Percentiles rank a stretch among this genome's conserved stretches.
Conservation (phyloP, 352 stramenopile species). For the Lagenidium giganteum region DNA sequence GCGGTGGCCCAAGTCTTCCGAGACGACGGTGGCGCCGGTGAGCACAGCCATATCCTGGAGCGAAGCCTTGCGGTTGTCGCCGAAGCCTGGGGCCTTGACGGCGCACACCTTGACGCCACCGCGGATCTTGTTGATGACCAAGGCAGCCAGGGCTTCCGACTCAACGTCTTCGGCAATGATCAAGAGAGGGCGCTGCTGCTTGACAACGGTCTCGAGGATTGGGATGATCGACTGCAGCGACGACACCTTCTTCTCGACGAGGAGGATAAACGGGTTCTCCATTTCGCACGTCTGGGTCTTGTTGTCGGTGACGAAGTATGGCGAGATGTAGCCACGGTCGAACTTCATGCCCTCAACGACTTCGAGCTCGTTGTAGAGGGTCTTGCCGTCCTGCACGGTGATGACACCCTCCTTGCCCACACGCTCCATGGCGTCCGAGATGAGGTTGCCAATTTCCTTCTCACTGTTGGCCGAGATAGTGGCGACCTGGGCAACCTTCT, state of each 20-base stretch:
- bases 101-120: slow-evolving; percentile 99
- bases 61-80: slow-evolving; percentile 99
- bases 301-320: slow-evolving; percentile 99
- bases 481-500: slow-evolving; percentile 99
- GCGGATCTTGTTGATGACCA: slow-evolving; percentile 99
- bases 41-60: slow-evolving; percentile 99
- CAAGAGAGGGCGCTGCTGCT: slow-evolving; percentile 95
- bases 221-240: slow-evolving; percentile 95
- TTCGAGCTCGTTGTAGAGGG: slow-evolving; percentile 99
- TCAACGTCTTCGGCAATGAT: slow-evolving; percentile 99
- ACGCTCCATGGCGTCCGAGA: slow-evolving; percentile 99
- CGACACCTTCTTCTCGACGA: slow-evolving; percentile 99
- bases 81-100: slow-evolving; percentile 99
- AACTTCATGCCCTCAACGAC: slow-evolving; percentile 99
- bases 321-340: slow-evolving; percentile 99
- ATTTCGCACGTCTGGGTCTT: slow-evolving; percentile 99
- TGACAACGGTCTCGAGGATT: slow-evolving; percentile 97
- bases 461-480: slow-evolving; percentile 99
- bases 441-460: slow-evolving; percentile 96
- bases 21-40: slow-evolving; percentile 97
- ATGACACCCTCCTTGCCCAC: slow-evolving; percentile 99
- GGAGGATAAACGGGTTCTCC: slow-evolving; percentile 98
- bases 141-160: slow-evolving; percentile 96
- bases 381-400: slow-evolving; percentile 99
- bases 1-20: slow-evolving; percentile 98